These are phyloP conservation scores for Candida insectalens DNA, from an alignment of 805 yeast species.

Conservation along the genomic window DNA sequence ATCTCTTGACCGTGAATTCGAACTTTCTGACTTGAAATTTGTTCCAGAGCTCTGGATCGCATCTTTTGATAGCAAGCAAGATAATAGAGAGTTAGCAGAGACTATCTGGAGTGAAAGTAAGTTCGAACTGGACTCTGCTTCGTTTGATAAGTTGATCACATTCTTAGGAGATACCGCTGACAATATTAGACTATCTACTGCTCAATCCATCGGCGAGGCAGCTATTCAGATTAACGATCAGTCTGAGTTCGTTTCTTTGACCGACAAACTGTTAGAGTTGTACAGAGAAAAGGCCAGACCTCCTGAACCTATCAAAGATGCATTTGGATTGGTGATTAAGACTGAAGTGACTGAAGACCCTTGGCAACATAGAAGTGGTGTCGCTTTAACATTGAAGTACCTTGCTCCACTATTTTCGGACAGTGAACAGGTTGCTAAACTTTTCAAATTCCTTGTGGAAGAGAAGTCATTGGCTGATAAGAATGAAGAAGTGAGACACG, in stretches of 20 bases:
- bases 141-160: constrained; percentile 36
- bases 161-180: constrained; percentile 47
- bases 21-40: constrained; percentile 33
- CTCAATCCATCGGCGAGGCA: constrained; percentile 60
- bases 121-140: constrained; percentile 34
- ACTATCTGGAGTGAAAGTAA: constrained; percentile 80
- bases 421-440: constrained; percentile 33
- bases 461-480: constrained; percentile 67
- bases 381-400: constrained; percentile 56
- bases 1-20: constrained; percentile 76
- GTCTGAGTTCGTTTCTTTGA: constrained; percentile 22
- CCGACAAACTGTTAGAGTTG: constrained; percentile 40
- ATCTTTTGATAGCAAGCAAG: constrained; percentile 60
- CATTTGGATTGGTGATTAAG: constrained; percentile 68
- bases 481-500: constrained; percentile 64
- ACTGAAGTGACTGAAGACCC: constrained; percentile 55
- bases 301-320: constrained; percentile 68
- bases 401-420: constrained; percentile 38
- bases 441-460: constrained; percentile 51
- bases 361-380: constrained; percentile 82
- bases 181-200: constrained; percentile 65
- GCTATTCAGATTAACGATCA: constrained; percentile 23
- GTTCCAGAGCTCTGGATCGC: constrained; percentile 63
- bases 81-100: constrained; percentile 53
- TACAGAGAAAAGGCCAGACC: constrained; percentile 57